Base-by-base conservation (phyloP, 2,329 filamentous ascomycete genomes). In the Cytospora chrysosperma region DNA sequence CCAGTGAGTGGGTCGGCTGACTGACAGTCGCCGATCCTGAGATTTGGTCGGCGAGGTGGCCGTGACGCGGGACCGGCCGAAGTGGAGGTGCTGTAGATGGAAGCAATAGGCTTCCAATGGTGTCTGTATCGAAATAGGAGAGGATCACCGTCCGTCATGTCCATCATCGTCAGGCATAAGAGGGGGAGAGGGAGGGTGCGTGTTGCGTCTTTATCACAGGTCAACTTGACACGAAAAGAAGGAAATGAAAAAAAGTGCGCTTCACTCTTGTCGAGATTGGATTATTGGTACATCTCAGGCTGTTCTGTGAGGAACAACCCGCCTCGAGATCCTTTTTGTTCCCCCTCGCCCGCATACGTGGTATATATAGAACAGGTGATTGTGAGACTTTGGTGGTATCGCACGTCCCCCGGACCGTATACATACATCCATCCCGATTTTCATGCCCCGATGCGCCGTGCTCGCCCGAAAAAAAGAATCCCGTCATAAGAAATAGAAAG, bases 351-450 rank as follows among this genome's bases (percentile, higher is more conserved):
- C 37, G 26, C 17, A 55, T 30, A 40, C 34, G 49, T 54, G 50
- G 51, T 49, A 61, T 54, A 60, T 49, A 61, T n/a, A n/a, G 24
- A 49, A 63, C 27, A 63, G 26, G 59, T 49, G 34, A 56, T 21
- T 15, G n/a, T 43, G 57, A 56, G 30, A 52, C 7, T 51, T 61
- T 61, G 43, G 59, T 64, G 53, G 57, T 57, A 64, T 64, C 57
- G 37, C 49, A 21, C 56, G 32, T 49, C 30, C 53, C 32, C 27
- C 32, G 47, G 40, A 64, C 58, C 58, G 55, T n/a, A n/a, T n/a
- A n/a, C 47, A 56, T 47, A 34, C 52, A 64, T 17, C 43, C 52
- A 64, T n/a, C 43, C 21, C 56, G n/a, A 28, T 28, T 51, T 49
- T 37, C 40, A 56, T 56, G 37, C 26, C 40, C 59, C 26, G 34